Percentiles rank a stretch among this genome's conserved stretches.
Conservation (phyloP, 2,329 filamentous ascomycete genomes). For the Fusarium pseudoanthophilum region DNA sequence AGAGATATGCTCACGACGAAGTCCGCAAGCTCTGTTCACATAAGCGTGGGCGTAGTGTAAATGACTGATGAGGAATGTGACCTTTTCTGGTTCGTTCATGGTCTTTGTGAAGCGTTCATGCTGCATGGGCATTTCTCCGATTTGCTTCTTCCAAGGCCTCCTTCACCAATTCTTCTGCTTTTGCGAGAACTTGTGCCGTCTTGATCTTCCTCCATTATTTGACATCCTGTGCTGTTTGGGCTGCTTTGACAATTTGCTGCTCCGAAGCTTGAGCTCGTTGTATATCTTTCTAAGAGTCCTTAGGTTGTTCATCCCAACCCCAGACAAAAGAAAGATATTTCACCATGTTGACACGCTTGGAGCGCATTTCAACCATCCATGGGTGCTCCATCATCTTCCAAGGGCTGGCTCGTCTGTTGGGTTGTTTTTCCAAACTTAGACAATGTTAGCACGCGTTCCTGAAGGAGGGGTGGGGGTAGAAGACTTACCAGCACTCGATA, state of each 20-base stretch:
- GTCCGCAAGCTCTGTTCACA: conserved; percentile 34
- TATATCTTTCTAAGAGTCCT: conserved; percentile 36
- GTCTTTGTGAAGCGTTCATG: conserved; percentile 7
- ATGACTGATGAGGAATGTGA: background rate
- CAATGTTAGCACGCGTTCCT: conserved; percentile 37
- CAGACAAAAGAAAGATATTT: conserved; percentile 94
- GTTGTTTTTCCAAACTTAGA: conserved; percentile 90
- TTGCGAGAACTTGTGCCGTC: background rate
- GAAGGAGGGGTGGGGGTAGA: too few species aligned
- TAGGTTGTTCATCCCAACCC: conserved; percentile 79
- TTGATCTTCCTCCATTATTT: background rate
- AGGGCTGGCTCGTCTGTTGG: conserved; percentile 84
- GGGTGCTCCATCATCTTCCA: conserved; percentile 99
- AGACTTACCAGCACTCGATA: conserved; percentile 95
- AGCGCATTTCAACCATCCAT: conserved; percentile 97
- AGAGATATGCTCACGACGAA: conserved; percentile 27
- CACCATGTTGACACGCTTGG: conserved; percentile 97
- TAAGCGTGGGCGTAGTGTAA: conserved; percentile 19
- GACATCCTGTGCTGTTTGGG: conserved; percentile 1
- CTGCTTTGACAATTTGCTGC: conserved; percentile 17
- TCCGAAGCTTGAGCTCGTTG: conserved; percentile 20
- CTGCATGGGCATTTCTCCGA: background rate
- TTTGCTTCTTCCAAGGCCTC: background rate
- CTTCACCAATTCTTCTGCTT: conserved; percentile 1
- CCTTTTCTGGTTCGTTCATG: conserved; percentile 13